Percentiles rank a stretch among this genome's conserved stretches.
phyloP scores from a whole-genome alignment of 179 eudicot species.

The Spergularia azorica region DNA sequence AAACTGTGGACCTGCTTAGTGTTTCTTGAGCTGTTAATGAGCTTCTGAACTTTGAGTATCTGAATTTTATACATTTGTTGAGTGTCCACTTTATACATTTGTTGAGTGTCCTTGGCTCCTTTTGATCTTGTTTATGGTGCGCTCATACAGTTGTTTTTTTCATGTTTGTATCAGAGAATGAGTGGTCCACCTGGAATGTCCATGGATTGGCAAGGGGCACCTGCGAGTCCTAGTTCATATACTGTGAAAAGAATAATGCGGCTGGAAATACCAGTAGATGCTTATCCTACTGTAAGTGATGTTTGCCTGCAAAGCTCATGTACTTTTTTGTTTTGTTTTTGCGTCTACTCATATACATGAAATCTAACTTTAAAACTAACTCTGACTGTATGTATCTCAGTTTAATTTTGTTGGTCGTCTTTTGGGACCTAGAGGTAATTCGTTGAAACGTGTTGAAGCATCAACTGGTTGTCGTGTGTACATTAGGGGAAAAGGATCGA shows the following conservation, averaged over 20 bases:
- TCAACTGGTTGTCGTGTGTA: conserved; percentile 81
- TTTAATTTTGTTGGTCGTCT: conserved; percentile 85
- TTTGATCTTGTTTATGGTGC: neutral
- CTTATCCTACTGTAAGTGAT: conserved; percentile 70
- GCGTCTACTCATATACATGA: neutral
- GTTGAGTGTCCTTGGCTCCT: neutral
- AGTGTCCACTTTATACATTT: neutral
- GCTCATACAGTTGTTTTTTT: conserved; percentile 9
- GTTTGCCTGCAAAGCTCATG: conserved; percentile 3
- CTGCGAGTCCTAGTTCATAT: conserved; percentile 72
- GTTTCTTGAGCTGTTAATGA: neutral
- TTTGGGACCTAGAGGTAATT: conserved; percentile 83
- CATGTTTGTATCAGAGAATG: conserved; percentile 48
- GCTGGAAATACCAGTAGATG: conserved; percentile 83
- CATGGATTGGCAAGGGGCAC: conserved; percentile 91
- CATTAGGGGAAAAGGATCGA: conserved; percentile 82
- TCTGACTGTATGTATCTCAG: conserved; percentile 32
- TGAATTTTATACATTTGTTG: too few relatives aligned
- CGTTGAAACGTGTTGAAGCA: conserved; percentile 76
- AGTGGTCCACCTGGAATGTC: conserved; percentile 64
- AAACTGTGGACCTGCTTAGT: neutral
- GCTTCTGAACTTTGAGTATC: neutral
- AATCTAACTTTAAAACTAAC: neutral
- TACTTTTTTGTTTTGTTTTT: neutral
- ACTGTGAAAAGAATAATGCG: conserved; percentile 68